phyloP scores from a whole-genome alignment of 1,284 basidiomycete genomes.

The Cutaneotrichosporon arboriforme region DNA sequence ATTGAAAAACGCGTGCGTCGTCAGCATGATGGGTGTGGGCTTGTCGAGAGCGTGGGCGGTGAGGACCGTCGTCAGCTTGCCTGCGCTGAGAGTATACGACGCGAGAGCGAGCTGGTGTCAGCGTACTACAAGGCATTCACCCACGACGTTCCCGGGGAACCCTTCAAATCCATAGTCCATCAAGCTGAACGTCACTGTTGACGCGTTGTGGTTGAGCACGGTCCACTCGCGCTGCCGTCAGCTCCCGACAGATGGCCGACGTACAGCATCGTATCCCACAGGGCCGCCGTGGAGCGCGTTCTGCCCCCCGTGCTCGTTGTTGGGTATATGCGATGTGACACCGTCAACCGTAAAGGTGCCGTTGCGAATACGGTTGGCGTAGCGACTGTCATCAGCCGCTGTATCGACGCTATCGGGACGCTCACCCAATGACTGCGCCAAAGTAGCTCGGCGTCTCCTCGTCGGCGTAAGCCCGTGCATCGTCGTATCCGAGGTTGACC shows the following conservation, averaged over 20 bases:
- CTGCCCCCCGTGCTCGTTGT: slow-evolving; percentile 30
- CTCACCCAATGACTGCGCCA: slow-evolving; percentile 34
- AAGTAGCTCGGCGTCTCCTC: slow-evolving; percentile 27
- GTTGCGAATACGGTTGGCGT: slow-evolving; percentile 36
- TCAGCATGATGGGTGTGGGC: slow-evolving; percentile 32
- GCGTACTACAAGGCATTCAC: slow-evolving; percentile 12
- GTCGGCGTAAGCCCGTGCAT: slow-evolving; percentile 13
- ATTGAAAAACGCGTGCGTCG: slow-evolving; percentile 39
- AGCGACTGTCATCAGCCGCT: slow-evolving; percentile 17
- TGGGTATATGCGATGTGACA: slow-evolving; percentile 18
- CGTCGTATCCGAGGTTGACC: slow-evolving; percentile 31
- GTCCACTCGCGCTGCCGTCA: slow-evolving; percentile 19
- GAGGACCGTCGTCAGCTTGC: slow-evolving; percentile 13
- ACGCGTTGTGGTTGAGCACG: slow-evolving; percentile 6
- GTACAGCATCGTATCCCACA: slow-evolving; percentile 23
- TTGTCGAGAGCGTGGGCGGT: slow-evolving; percentile 15
- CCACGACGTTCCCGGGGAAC: slow-evolving; percentile 33
- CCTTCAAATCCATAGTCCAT: slow-evolving; percentile 24
- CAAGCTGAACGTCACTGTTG: slow-evolving; percentile 16
- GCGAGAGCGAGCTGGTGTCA: slow-evolving; percentile 22
- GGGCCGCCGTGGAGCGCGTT: slow-evolving; percentile 28
- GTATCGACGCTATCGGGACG: neutral
- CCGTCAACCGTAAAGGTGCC: slow-evolving; percentile 29
- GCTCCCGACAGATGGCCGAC: neutral
- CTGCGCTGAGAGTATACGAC: slow-evolving; percentile 22